Evolutionary conservation across 768 basidiomycete genomes (phyloP).

Genomic region (Leucocoprinus leucothites): DNA sequence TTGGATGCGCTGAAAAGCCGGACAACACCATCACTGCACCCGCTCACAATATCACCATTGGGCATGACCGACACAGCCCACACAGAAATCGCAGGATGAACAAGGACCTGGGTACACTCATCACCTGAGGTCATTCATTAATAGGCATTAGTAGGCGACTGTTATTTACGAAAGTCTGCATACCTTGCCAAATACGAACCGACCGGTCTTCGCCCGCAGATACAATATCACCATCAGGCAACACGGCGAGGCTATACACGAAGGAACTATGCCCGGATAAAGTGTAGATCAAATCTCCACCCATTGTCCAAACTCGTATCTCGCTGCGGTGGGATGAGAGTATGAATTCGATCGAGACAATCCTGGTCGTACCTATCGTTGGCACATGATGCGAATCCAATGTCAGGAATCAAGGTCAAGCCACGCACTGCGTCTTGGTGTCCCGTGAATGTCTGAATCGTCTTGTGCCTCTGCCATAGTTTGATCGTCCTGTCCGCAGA

Average conservation of each 20-base stretch:
- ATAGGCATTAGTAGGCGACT: too few relatives aligned
- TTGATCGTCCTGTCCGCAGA: constrained; percentile 96
- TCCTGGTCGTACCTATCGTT: constrained; percentile 76
- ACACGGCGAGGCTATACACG: constrained; percentile 84
- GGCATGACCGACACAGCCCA: constrained; percentile 90
- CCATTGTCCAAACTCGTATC: constrained; percentile 89
- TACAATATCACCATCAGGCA: constrained; percentile 80
- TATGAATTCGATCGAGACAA: background rate
- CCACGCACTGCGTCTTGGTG: constrained; percentile 93
- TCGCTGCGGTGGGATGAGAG: constrained; percentile 48
- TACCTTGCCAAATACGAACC: constrained; percentile 88
- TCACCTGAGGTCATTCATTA: constrained; percentile 46
- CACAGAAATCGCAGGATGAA: constrained; percentile 95
- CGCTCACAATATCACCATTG: constrained; percentile 90
- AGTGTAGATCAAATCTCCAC: constrained; percentile 70
- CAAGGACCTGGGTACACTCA: constrained; percentile 83
- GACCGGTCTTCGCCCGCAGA: constrained; percentile 95
- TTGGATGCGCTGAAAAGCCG: constrained; percentile 79
- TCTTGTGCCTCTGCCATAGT: constrained; percentile 79
- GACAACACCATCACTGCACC: constrained; percentile 83
- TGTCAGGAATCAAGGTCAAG: constrained; percentile 73
- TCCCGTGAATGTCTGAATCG: constrained; percentile 72
- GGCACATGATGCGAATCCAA: constrained; percentile 92
- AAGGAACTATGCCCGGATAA: constrained; percentile 97
- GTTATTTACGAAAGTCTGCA: constrained; percentile 19